Base-by-base conservation (phyloP, 257 asterid species). In the Fraxinus americana region DNA sequence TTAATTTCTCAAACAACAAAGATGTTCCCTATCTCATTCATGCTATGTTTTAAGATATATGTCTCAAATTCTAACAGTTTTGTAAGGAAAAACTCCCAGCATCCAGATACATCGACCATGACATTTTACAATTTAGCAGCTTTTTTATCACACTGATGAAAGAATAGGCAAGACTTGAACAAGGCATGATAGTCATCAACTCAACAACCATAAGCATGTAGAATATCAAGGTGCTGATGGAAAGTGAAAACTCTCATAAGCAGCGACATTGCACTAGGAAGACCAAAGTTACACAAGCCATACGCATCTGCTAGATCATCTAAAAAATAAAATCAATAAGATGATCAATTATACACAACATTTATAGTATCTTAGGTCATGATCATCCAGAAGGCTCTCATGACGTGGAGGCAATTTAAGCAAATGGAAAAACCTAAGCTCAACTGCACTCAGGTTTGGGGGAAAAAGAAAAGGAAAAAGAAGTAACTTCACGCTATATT, bases 201-300 rank as follows among this genome's bases (percentile, higher is more conserved):
- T 82, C 84, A 86, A 85, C 85, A 84, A 84, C 81, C 89, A 87
- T 73, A 81, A 86, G 84, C 87, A 86, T 67, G 89, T 68, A 86
- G 82, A 81, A 77, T 81, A 85, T 85, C 83, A 87, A 84, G 84
- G 84, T 69, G 89, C 85, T 82, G 88, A 85, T 69, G 87, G 90
- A 86, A 75, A 86, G 86, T 81, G 87, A 83, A 82, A 86, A 83
- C 85, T 87, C 93, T 85, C 90, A 84, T 38, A 85, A 81, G 88
- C 92, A 91, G 95, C 90, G 87, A 86, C 87, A 88, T 78, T 77
- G 90, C 89, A 87, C 74, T 81, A 89, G 88, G 88, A 84, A 88
- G 85, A 85, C 75, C 87, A 83, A 87, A 87, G 86, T 81, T 79
- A 87, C 78, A 85, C 81, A 88, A 84, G 88, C 89, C 75, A 77